Base-by-base conservation (phyloP, 495 filamentous ascomycete genomes). In the Aspergillus avenaceus region DNA sequence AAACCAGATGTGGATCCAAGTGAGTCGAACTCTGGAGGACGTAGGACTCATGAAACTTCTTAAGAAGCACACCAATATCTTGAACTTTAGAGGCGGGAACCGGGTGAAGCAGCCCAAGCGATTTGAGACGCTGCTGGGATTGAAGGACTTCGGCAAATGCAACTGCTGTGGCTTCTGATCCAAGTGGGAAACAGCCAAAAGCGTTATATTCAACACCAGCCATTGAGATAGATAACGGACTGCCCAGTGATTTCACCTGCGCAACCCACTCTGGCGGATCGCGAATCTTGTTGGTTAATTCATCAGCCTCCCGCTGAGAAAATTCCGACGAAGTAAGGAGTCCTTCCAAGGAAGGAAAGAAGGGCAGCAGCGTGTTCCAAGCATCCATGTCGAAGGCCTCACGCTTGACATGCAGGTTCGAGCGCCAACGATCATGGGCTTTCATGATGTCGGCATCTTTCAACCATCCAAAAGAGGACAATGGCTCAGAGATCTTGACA, bases 131-230 rank as follows among this genome's bases (percentile, higher is more conserved):
- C 45, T 67, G 67, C 52, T 81, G 79, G 19, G 71, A 73, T 29
- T 74, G 61, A 21, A 80, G 59, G 28, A 81, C 69, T 19, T 77
- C 72, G 1, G 69, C 66, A 47, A 80, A 82, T 21, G 71, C 69
- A 16, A 64, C 48, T 22, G 63, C 49, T 4, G 69, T 68, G 1
- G 69, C 58, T 24, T 79, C 67, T 4, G 76, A 66, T 0, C 79
- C 79, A n/a, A 83, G 59, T 8, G 78, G 78, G 47, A 82, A 81
- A 48, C 79, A 82, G 9, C 80, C 80, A n/a, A 80, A 64, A 11
- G 64, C 49, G 13, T 63, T 69, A 55, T 75, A 81, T 14, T 72
- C 63, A 16, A 62, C 52, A 0, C 76, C 77, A 6, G 58, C 52
- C 47, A 73, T 66, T 0, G 79, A 81, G 11, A 74, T 61, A 1